A percentile compares a stretch with the other conserved stretches of the same genome.
These are phyloP conservation scores for Chionographis japonica DNA, from an alignment of 106 monocot species.

Conservation along the genomic window DNA sequence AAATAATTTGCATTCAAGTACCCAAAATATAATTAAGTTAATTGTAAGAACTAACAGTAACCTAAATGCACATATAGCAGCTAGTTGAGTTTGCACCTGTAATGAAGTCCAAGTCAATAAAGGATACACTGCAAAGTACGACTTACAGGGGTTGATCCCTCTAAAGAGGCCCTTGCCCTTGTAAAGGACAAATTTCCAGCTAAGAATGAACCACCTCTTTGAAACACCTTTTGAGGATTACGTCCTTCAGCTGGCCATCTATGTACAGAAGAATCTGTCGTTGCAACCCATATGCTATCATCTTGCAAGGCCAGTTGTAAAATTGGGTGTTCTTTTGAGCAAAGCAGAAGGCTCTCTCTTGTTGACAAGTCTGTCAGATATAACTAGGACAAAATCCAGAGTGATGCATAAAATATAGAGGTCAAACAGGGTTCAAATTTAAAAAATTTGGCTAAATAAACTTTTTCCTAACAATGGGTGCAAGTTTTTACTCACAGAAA, in stretches of 20 bases:
- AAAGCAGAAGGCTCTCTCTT: constrained; percentile 83
- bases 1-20: no score
- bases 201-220: constrained; percentile 86
- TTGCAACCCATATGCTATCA: constrained; percentile 91
- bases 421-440: constrained; percentile 5
- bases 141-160: constrained; percentile 93
- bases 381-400: constrained; percentile 49
- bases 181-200: constrained; percentile 98
- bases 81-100: no score
- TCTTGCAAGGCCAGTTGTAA: constrained; percentile 79
- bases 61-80: no score
- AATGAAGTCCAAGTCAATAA: not conserved
- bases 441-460: not conserved
- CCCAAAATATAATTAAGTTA: no score
- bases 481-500: constrained; percentile 55
- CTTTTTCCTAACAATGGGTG: not conserved
- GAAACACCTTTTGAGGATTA: constrained; percentile 72
- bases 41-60: no score
- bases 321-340: constrained; percentile 81
- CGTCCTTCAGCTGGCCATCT: constrained; percentile 84
- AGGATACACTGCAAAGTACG: not conserved
- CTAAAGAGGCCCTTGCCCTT: constrained; percentile 79
- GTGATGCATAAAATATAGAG: constrained; percentile 3
- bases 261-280: constrained; percentile 83
- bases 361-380: constrained; percentile 90